Percentiles rank a stretch among this genome's conserved stretches.
These are phyloP conservation scores for Lepidium africanum DNA, from an alignment of 345 rosid species.

Conservation along the genomic window DNA sequence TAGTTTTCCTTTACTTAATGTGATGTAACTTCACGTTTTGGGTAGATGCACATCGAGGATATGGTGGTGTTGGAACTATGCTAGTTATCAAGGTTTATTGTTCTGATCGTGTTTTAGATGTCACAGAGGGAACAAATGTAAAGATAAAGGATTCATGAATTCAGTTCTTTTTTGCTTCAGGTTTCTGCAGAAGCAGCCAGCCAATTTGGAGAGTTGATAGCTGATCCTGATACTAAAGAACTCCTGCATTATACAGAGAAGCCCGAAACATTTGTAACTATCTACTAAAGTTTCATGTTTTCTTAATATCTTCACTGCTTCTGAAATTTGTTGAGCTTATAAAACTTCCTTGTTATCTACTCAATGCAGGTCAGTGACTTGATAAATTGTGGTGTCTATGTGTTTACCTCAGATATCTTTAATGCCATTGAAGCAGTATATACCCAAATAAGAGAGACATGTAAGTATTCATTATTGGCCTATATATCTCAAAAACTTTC, in stretches of 20 bases:
- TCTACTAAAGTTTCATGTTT: slow-evolving; percentile 5
- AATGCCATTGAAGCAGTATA: slow-evolving; percentile 53
- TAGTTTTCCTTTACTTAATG: not conserved
- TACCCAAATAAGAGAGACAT: slow-evolving; percentile 45
- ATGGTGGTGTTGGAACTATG: slow-evolving; percentile 75
- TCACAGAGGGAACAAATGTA: not conserved
- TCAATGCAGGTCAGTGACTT: slow-evolving; percentile 69
- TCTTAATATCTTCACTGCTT: not conserved
- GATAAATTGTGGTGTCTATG: slow-evolving; percentile 77
- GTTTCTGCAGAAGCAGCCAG: slow-evolving; percentile 89
- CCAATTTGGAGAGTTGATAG: slow-evolving; percentile 77
- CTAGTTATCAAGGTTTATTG: slow-evolving; percentile 63
- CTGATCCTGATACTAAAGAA: slow-evolving; percentile 70
- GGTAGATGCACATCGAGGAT: slow-evolving; percentile 63
- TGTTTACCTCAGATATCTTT: slow-evolving; percentile 62
- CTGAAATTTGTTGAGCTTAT: not conserved
- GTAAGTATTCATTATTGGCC: slow-evolving; percentile 28
- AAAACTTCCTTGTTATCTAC: not conserved
- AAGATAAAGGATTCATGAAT: not conserved
- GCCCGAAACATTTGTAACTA: slow-evolving; percentile 81
- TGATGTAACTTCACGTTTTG: not conserved
- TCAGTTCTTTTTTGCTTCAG: slow-evolving; percentile 16
- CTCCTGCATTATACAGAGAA: slow-evolving; percentile 83
- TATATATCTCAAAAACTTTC: not conserved
- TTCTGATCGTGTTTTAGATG: not conserved